Base-by-base conservation (phyloP, 23 red algal species). In the Gracilaria domingensis region DNA sequence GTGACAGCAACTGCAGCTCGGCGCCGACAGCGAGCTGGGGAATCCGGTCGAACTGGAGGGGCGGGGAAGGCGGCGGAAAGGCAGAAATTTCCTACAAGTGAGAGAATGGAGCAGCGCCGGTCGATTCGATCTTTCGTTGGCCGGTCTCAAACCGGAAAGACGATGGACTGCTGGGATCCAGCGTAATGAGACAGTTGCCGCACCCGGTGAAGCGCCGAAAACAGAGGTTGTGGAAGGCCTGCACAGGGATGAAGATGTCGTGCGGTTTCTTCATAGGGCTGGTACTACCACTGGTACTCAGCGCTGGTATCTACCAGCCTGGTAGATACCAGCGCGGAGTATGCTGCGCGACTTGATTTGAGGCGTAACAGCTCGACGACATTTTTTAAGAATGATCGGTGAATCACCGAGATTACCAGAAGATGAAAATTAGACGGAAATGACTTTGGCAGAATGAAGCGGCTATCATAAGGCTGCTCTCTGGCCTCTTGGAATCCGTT, bases 121-220 rank as follows among this genome's bases (percentile, higher is more conserved):
- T 8, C 36, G 67, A 23, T 0, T n/a, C 33, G 16, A 57, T n/a
- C 35, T 75, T 75, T 18, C 57, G 20, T 61, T 77, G 77, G 60
- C 88, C 88, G 60, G 88, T 49, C 36, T 91, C 88, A 29, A 91
- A 38, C 8, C 75, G 88, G 37, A 57, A 70, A 91, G 4, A 91
- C 65, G 79, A 82, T 47, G 39, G 64, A 21, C 12, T 38, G 26
- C 74, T 83, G 42, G n/a, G 17, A 18, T 75, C 70, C 29, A 96
- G 60, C n/a, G 79, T 83, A 24, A 92, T 87, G 47, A 96, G 87
- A 70, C 88, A 96, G 0, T 78, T 69, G 21, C 94, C 94, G 70
- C 88, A 89, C 45, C 87, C 80, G 12, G 94, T 96, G 87, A 91
- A 96, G 59, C 94, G 88, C 53, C 94, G 94, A 26, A 96, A 76